A percentile compares a stretch with the other conserved stretches of the same genome.
These are phyloP conservation scores for Botrytis byssoidea DNA, from an alignment of 2,329 filamentous ascomycete genomes.

Conservation along the genomic window DNA sequence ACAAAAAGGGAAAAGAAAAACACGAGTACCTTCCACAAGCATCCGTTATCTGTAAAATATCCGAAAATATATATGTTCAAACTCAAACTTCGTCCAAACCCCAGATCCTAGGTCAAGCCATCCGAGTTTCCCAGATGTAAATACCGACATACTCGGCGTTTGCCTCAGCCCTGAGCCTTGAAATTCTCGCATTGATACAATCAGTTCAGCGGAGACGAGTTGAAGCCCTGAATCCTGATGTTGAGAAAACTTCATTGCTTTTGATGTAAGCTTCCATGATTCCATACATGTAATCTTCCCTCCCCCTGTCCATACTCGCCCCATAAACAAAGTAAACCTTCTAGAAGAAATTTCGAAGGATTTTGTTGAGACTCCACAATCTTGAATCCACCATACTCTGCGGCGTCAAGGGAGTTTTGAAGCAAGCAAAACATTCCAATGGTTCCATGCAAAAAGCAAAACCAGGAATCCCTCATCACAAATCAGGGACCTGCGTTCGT, in stretches of 20 bases:
- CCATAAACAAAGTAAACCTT: conserved; percentile 3
- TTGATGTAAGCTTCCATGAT: conserved; percentile 11
- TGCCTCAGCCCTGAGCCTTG: conserved; percentile 1
- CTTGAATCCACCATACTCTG: neutral
- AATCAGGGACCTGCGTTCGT: conserved; percentile 10
- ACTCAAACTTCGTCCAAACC: neutral
- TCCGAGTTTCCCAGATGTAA: neutral
- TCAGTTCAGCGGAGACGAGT: neutral
- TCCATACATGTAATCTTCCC: neutral
- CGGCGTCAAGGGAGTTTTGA: neutral
- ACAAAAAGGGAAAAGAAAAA: neutral
- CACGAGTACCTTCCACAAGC: neutral
- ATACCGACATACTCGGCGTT: neutral
- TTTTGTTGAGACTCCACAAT: conserved; percentile 13
- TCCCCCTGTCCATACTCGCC: neutral
- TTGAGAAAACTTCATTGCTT: neutral
- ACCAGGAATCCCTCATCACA: neutral
- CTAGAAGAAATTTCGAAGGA: conserved; percentile 21
- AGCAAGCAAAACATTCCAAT: neutral
- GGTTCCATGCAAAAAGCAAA: neutral
- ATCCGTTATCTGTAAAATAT: neutral
- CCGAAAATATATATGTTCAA: neutral
- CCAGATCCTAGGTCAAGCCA: neutral
- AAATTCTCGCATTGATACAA: neutral
- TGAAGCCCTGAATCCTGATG: neutral